Base-by-base conservation (phyloP, 441 rosid genomes). In the Raphanus hybrid region DNA sequence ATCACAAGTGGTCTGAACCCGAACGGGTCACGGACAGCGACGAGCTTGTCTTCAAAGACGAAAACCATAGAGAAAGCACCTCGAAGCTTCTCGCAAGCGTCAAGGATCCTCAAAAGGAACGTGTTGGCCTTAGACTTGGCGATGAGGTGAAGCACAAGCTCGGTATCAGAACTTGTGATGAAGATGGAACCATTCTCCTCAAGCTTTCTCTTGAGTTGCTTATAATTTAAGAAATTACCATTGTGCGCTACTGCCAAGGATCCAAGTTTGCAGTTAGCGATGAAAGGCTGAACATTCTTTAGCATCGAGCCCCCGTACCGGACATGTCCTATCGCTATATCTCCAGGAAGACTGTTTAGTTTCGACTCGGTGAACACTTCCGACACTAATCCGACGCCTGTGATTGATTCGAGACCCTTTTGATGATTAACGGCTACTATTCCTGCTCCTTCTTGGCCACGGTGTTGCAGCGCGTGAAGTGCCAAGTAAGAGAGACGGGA, bases 31-130 rank as follows among this genome's bases (percentile, higher is more conserved):
- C 59, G 59, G 59, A 54, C 59, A 7, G 59, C 59, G 5, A 54
- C 8, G 16, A 54, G 59, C 59, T 54, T 54, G 59, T 54, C 59
- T 54, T 54, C 11, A 7, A 54, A 54, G 59, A 54, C 59, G 23
- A 54, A 54, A 54, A 54, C 23, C 59, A 54, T 54, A 23, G 59
- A 54, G 59, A 54, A 54, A 54, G 59, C 59, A 54, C 59, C 59
- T 54, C 59, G 59, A 54, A 54, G 59, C 59, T 54, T 54, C 59
- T 54, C 59, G 59, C 59, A 54, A 54, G 59, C 23, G 59, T 54
- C 59, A 3, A 54, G 3, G 59, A 54, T 54, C 59, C 59, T 54
- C 59, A 54, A 3, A 54, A 54, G 23, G 59, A 54, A 54, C 23
- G 59, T 54, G 23, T 15, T 54, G 59, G 59, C 59, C 59, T 54